phyloP scores from a whole-genome alignment of 495 filamentous ascomycete genomes.

The Aspergillus saccharolyticus region DNA sequence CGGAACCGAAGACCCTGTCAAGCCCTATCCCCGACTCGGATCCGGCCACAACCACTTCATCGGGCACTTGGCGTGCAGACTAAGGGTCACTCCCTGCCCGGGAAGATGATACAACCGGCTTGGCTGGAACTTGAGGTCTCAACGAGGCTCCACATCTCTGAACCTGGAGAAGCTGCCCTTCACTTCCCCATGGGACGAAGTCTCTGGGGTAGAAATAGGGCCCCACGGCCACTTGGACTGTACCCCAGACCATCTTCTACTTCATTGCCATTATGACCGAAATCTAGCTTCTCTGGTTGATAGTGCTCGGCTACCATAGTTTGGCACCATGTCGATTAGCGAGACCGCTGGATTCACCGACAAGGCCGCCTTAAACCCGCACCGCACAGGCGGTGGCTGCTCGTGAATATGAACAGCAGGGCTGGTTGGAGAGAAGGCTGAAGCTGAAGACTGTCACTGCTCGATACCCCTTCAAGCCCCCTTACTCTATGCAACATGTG shows the following conservation, averaged over 20 bases:
- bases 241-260: neutral
- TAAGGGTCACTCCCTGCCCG: neutral
- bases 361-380: neutral
- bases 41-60: too few species aligned
- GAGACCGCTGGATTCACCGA: neutral
- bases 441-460: constrained; percentile 25
- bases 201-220: constrained; percentile 9
- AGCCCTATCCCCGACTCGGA: too few species aligned
- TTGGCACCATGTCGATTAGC: neutral
- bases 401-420: constrained; percentile 14
- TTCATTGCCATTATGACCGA: neutral
- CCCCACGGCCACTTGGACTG: neutral
- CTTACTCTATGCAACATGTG: constrained; percentile 26
- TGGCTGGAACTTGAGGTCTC: neutral
- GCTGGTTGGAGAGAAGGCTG: constrained; percentile 26
- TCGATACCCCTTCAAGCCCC: constrained; percentile 23
- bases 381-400: constrained; percentile 12
- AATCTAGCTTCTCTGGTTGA: neutral
- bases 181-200: neutral
- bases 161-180: neutral
- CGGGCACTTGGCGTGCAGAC: neutral
- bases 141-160: neutral
- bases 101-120: neutral
- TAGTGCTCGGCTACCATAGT: neutral
- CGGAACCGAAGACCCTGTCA: too few species aligned